Evolutionary conservation across 768 basidiomycete species (phyloP).

Genomic region (Russula olivacea): DNA sequence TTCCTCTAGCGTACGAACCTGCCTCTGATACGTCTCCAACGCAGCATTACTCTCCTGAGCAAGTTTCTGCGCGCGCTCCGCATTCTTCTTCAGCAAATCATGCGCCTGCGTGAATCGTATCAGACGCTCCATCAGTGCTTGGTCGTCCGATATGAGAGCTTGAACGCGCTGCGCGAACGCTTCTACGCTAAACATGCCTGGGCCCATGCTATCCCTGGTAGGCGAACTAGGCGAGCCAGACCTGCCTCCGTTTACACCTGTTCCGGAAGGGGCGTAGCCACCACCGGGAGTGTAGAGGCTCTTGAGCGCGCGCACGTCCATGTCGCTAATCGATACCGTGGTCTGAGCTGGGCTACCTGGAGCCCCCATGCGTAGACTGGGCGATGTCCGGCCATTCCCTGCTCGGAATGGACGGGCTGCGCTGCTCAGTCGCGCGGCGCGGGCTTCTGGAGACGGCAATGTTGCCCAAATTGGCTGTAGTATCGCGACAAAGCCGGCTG

Average conservation of each 20-base stretch:
- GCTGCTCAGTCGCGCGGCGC: constrained; percentile 55
- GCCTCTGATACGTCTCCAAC: constrained; percentile 87
- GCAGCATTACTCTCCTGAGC: constrained; percentile 75
- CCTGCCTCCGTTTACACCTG: constrained; percentile 24
- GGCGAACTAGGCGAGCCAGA: constrained; percentile 16
- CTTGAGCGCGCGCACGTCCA: constrained; percentile 85
- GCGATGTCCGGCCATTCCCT: constrained; percentile 31
- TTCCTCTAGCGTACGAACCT: constrained; percentile 75
- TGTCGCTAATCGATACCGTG: constrained; percentile 60
- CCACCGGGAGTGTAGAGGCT: constrained; percentile 53
- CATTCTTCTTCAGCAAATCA: constrained; percentile 87
- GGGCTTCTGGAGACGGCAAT: constrained; percentile 79
- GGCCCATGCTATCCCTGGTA: constrained; percentile 11
- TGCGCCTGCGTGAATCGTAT: constrained; percentile 84
- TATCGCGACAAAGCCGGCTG: constrained; percentile 50
- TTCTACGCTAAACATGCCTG: constrained; percentile 60
- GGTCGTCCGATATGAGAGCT: constrained; percentile 77
- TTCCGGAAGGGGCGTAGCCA: constrained; percentile 1
- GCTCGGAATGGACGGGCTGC: constrained; percentile 42
- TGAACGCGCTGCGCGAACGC: constrained; percentile 74
- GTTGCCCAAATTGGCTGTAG: constrained; percentile 73
- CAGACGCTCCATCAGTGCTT: constrained; percentile 74
- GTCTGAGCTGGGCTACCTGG: constrained; percentile 36
- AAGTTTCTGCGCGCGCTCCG: constrained; percentile 85
- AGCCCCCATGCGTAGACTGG: constrained; percentile 28